Evolutionary conservation across 805 yeast genomes (phyloP), one percentile per base, ranked within the genome.

Genomic region (Candida argentea): DNA sequence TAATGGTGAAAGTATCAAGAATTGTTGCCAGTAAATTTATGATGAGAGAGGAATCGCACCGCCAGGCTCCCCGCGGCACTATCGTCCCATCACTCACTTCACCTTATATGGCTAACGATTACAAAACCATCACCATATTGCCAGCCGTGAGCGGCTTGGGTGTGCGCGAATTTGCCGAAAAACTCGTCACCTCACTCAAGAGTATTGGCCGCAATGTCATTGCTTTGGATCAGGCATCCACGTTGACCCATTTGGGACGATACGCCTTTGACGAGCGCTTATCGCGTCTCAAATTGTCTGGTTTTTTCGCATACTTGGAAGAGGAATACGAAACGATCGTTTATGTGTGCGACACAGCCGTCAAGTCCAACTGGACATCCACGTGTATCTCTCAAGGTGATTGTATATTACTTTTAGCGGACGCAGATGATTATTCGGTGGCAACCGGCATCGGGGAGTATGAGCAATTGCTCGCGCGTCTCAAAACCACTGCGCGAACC

Each of bases 351-450:
- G 97, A 91, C 43, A 76, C 95, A 0, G 67, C 81, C 1, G 73
- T 80, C 2, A 75, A 74, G 39, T 81, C 95, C 0, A 67, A 76
- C 12, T 89, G 98, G 98, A 84, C 95, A 0, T 67, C 73, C 6
- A 84, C 95, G 0, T 91, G 97, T 50, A 80, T 89, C 22, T 75
- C 87, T 6, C 96, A 89, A 51, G 97, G 95, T 11, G 97, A 89
- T 52, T 87, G 96, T 57, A 74, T 89, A n/a, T 58, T 91, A 18
- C 57, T 91, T 11, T 52, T 91, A 10, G 96, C 96, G 0, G 87
- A 89, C 56, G 93, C 95, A 0, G 61, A 67, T 5, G 70, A 76
- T 12, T 69, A 70, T 16, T 57, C 48, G 11, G 59, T 52, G 11
- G 67, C 67, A 1, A 77, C 91, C 0, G 70, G 70, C 17, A 64